Evolutionary conservation across 2,329 filamentous ascomycete genomes (phyloP).

Genomic region (Diplodia scrobiculata): DNA sequence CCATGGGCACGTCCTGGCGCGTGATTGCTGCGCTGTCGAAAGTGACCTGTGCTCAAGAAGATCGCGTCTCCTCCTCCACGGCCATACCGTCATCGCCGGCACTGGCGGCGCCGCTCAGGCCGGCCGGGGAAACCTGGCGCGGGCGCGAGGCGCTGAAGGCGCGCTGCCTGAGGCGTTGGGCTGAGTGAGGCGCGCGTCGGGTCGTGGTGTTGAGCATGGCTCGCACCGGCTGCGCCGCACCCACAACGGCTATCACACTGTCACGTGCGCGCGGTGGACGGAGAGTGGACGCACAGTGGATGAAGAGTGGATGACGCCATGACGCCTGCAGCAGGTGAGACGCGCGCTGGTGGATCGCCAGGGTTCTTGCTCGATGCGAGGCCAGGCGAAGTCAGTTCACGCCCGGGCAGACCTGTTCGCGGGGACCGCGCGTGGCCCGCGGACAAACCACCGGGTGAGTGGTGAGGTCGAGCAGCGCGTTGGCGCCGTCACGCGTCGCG

Average conservation of each 20-base stretch:
- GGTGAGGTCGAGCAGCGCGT: background rate
- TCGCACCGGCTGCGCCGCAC: background rate
- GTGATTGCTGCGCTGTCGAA: conserved; percentile 27
- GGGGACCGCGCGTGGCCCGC: too few relatives aligned
- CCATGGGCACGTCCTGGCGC: conserved; percentile 24
- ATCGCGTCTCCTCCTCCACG: conserved; percentile 13
- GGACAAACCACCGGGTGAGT: background rate
- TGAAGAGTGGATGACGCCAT: conserved; percentile 11
- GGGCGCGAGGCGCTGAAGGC: background rate
- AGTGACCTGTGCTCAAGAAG: conserved; percentile 17
- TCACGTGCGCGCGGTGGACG: background rate
- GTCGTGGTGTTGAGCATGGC: conserved; percentile 5
- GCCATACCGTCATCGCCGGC: conserved; percentile 10
- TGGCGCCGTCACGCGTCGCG: background rate
- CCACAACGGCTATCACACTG: background rate
- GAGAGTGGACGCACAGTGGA: too few relatives aligned
- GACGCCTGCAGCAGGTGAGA: conserved; percentile 9
- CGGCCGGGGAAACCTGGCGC: background rate
- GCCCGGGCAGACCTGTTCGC: background rate
- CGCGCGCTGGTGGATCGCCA: conserved; percentile 21
- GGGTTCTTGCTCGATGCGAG: background rate
- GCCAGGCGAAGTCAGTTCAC: background rate
- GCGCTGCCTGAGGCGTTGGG: background rate
- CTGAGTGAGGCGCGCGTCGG: background rate
- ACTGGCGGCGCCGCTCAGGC: background rate